Base-by-base conservation (phyloP, 352 stramenopile species). In the Blastocystis sp. region DNA sequence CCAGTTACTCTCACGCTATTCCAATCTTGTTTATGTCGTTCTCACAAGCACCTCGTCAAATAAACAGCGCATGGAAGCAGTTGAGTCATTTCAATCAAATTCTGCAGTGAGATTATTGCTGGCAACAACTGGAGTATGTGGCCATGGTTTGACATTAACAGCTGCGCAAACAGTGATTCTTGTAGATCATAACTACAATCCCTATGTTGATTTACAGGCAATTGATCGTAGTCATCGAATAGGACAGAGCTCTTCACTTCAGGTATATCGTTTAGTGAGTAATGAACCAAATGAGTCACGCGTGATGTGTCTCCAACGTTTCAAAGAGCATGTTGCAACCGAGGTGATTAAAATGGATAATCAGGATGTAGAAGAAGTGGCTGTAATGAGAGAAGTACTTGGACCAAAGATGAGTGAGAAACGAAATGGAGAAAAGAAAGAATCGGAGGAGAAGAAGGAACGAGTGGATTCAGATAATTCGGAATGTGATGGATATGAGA, bases 211-310 rank as follows among this genome's bases (percentile, higher is more conserved):
- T 79, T 92, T 95, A 35, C 96, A 98, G 90, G 96, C 96, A 0
- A 95, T 98, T 59, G 95, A 98, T 91, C 93, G 95, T 58, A 93
- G 96, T 40, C 94, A 97, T 73, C 94, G 95, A 0, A 90, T 97
- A 9, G 95, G 94, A 0, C 94, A 97, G 91, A 92, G 90, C 0
- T 92, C 93, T 44, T 91, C 92, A 53, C 94, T 98, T 53, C 77
- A 93, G 11, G 94, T 98, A 27, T 95, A 95, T 90, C 93, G 95
- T 57, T 96, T 97, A 4, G 48, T 84, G 19, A 84, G 73, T 35
- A 37, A 84, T 1, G 73, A 84, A 37, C 19, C 48, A n/a, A 84
- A 84, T 42, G 73, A 84, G 53, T 40, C 19, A 22, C 51, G 73
- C 11, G 1, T 84, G 6, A 84, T 84, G 73, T 66, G 73, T 68